phyloP scores from a whole-genome alignment of 331 rosid species.

The Malus hybrid region DNA sequence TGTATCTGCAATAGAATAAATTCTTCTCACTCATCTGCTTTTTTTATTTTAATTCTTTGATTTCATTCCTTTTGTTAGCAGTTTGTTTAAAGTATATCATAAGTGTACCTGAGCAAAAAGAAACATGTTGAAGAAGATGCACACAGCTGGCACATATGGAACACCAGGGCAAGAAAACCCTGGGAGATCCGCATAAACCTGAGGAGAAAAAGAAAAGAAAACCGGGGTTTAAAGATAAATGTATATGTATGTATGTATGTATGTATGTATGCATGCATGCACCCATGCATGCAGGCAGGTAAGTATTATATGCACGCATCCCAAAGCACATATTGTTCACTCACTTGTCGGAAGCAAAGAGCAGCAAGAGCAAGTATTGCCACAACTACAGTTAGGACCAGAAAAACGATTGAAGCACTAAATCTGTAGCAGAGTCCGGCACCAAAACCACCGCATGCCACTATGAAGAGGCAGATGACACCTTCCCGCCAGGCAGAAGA shows the following conservation, averaged over 20 bases:
- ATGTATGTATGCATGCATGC: too few species aligned
- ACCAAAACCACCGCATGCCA: slow-evolving; percentile 69
- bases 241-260: neutral
- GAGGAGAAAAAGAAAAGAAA: slow-evolving; percentile 16
- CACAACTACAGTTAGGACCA: slow-evolving; percentile 34
- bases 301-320: too few species aligned
- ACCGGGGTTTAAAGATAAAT: neutral
- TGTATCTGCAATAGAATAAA: slow-evolving; percentile 52
- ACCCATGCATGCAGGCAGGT: too few species aligned
- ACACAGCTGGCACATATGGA: slow-evolving; percentile 63
- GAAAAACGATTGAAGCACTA: slow-evolving; percentile 36
- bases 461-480: slow-evolving; percentile 51
- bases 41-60: neutral
- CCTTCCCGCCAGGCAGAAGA: slow-evolving; percentile 68
- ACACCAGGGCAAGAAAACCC: slow-evolving; percentile 96
- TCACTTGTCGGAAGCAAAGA: slow-evolving; percentile 70
- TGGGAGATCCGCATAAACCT: slow-evolving; percentile 64
- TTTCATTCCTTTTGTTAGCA: slow-evolving; percentile 4
- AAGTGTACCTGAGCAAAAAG: slow-evolving; percentile 76
- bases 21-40: slow-evolving; percentile 7
- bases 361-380: slow-evolving; percentile 49
- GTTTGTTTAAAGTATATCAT: neutral
- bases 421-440: slow-evolving; percentile 63
- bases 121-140: slow-evolving; percentile 93
- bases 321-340: slow-evolving; percentile 11